Evolutionary conservation across 495 filamentous ascomycete species (phyloP), one percentile per base, ranked within the genome.

Genomic region (Aspergillus incahuasiensis): DNA sequence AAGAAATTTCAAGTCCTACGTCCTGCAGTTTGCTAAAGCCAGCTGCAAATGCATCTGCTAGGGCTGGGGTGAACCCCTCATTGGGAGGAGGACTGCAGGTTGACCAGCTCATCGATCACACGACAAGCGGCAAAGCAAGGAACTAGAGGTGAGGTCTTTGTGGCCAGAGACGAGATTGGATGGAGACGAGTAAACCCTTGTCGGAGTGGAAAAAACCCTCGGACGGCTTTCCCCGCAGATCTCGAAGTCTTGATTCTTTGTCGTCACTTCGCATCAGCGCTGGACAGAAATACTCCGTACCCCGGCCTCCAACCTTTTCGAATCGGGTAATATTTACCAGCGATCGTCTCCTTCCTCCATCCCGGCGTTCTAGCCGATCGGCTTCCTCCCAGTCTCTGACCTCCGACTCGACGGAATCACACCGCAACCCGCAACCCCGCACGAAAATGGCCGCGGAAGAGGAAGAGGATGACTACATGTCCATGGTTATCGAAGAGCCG

Each of bases 401-500:
- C 13, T 12, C 32, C 48, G 48, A 22, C 48, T 32, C 24, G 8
- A 15, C 22, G 1, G 4, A 21, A 49, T 39, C 18, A 7, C 38
- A 1, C n/a, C 24, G 9, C n/a, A 30, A 28, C 25, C 43, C 12
- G 16, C 15, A 22, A 58, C 63, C 57, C 52, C 55, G 55, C 60
- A 61, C 48, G 48, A 34, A 40, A 28, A 50, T 50, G 48, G 19
- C 48, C 20, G 19, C 38, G 35, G 65, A 71, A 15, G 63, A 63
- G 1, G 82, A 82, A 20, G 78, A 83, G 59, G 83, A 86, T 8
- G 84, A 87, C 62, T 87, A 86, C 64, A 83, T 87, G 77, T 79
- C 77, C 30, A 86, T 86, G 82, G 60, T 78, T 1, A 79, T 87
- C 56, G 68, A 74, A 32, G 83, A 85, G 43, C 76, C 80, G 4